These are phyloP conservation scores for Posidonia australis DNA, from an alignment of 106 monocot genomes.

Conservation along the genomic window DNA sequence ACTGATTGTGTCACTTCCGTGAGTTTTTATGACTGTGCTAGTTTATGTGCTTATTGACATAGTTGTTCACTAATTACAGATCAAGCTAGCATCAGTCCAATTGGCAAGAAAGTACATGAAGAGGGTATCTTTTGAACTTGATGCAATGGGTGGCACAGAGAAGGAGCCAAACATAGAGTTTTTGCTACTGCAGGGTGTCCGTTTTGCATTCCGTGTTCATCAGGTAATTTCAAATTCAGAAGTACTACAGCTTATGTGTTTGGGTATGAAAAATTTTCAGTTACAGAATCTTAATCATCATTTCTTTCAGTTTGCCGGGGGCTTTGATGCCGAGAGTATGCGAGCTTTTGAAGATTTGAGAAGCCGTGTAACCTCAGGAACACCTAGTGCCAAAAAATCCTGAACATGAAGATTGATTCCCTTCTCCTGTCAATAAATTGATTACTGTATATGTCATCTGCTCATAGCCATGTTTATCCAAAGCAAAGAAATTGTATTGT, in stretches of 20 bases:
- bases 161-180: conserved; percentile 90
- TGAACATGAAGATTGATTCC: not conserved
- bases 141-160: conserved; percentile 51
- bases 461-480: not conserved
- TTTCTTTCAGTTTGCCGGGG: conserved; percentile 72
- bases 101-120: conserved; percentile 96
- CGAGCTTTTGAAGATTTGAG: conserved; percentile 82
- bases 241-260: not conserved
- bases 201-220: conserved; percentile 93
- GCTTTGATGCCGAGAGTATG: conserved; percentile 88
- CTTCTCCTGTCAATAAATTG: not conserved
- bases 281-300: not conserved
- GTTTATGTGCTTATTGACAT: not conserved
- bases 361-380: conserved; percentile 40
- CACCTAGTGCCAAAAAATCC: not conserved
- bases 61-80: conserved; percentile 27
- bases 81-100: conserved; percentile 85
- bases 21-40: too few relatives aligned
- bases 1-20: too few relatives aligned
- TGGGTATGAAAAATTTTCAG: not conserved
- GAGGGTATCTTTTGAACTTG: conserved; percentile 78
- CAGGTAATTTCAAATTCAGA: conserved; percentile 35
- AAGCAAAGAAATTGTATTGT: not conserved
- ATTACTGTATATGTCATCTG: not conserved
- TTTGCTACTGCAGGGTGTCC: conserved; percentile 82